phyloP scores from a whole-genome alignment of 2,329 filamentous ascomycete species.

The Arthrobotrys pseudoclavata region DNA sequence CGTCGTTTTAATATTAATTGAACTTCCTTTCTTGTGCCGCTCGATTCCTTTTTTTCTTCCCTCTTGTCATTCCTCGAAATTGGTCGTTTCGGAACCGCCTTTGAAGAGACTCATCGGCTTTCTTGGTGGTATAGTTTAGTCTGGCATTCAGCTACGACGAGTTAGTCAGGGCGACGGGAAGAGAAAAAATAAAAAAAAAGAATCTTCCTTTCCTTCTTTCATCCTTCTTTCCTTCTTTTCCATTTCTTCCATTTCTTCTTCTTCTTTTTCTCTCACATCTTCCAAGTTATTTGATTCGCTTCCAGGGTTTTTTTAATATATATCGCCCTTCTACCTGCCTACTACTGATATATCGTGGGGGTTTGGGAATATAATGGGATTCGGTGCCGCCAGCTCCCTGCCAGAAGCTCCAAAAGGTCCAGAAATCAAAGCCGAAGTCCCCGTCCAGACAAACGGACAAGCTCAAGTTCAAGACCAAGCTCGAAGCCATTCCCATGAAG shows the following conservation, averaged over 20 bases:
- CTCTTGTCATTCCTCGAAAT: conserved; percentile 38
- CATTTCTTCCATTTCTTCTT: conserved; percentile 13
- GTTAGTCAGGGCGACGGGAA: conserved; percentile 44
- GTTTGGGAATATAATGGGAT: conserved; percentile 54
- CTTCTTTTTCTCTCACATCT: conserved; percentile 10
- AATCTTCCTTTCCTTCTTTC: conserved; percentile 12
- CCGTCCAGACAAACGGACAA: conserved; percentile 21
- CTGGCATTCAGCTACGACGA: conserved; percentile 39
- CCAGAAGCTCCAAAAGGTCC: conserved; percentile 39
- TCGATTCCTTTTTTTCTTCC: conserved; percentile 50
- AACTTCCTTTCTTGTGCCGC: conserved; percentile 61
- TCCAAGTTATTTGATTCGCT: conserved; percentile 24
- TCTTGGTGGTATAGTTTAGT: conserved; percentile 44
- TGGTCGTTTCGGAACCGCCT: conserved; percentile 55
- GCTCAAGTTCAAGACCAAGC: conserved; percentile 20
- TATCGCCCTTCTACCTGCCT: conserved; percentile 30
- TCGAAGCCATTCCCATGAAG: conserved; percentile 22
- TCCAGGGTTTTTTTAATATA: conserved; percentile 22
- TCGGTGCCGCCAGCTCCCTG: conserved; percentile 37
- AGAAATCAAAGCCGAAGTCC: conserved; percentile 12
- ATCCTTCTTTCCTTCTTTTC: conserved; percentile 17
- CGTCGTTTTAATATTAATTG: conserved; percentile 53
- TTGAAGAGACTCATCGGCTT: conserved; percentile 42
- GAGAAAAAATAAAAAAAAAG: conserved; percentile 24
- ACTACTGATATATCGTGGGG: conserved; percentile 24